phyloP scores from a whole-genome alignment of 345 rosid species.

The Camelina neglecta region DNA sequence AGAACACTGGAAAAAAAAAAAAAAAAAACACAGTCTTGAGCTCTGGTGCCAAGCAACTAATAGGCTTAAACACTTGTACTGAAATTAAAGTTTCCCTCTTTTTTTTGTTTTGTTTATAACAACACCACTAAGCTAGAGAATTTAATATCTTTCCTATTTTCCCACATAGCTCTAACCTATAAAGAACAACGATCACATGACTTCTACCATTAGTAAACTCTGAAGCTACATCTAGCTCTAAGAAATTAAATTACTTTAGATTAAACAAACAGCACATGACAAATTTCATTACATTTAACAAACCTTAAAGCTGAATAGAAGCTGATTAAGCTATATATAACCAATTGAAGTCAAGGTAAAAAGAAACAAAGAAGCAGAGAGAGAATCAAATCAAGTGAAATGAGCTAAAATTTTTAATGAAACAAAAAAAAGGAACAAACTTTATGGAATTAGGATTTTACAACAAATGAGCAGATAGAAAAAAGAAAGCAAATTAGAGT shows the following conservation, averaged over 20 bases:
- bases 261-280: constrained; percentile 9
- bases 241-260: neutral
- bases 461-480: constrained; percentile 18
- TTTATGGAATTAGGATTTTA: constrained; percentile 34
- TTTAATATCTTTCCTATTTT: neutral
- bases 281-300: constrained; percentile 2
- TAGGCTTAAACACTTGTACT: neutral
- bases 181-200: constrained; percentile 22
- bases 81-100: neutral
- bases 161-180: neutral
- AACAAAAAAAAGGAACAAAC: constrained; percentile 16
- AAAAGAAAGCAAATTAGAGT: neutral
- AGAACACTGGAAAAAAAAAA: neutral
- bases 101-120: neutral
- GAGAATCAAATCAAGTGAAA: constrained; percentile 19
- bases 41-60: constrained; percentile 6
- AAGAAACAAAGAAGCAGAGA: constrained; percentile 15
- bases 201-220: constrained; percentile 21
- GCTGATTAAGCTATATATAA: neutral
- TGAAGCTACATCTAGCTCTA: constrained; percentile 9
- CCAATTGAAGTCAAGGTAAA: constrained; percentile 29
- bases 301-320: constrained; percentile 7
- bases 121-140: neutral
- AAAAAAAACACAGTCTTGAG: neutral
- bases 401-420: constrained; percentile 13